Evolutionary conservation across 2,329 filamentous ascomycete species (phyloP), one percentile per base, ranked within the genome.

Genomic region (Diaporthe eres): DNA sequence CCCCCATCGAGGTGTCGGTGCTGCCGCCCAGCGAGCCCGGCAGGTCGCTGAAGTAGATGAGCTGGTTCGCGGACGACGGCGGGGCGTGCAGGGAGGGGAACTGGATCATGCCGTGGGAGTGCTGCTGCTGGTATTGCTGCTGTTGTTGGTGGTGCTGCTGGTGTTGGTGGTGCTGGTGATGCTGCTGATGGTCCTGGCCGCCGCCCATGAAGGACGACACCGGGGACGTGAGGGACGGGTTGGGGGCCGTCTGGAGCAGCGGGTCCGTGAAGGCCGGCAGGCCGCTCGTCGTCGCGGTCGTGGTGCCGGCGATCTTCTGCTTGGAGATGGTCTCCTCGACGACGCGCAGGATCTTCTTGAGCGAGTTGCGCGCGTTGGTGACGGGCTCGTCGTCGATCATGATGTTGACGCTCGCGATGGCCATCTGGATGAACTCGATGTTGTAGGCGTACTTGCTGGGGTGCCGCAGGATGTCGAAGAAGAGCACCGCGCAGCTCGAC

Each of bases 391-490:
- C 76, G 39, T 78, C 57, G 9, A 81, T 61, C 75, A 82, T 81
- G 2, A 74, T 68, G 47, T 78, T 78, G 17, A 82, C 76, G 58
- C 78, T 79, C 3, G 77, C 61, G 31, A 81, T 67, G 4, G 79
- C 81, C 55, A 77, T 79, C 22, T 81, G 76, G 53, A 82, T 81
- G 34, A 79, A 82, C 34, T 82, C 80, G 22, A 81, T 76, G 51
- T 81, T 80, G 67, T 81, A 81, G 0, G 80, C 78, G 34, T 81
- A 79, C 57, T 82, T 82, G 13, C 78, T 76, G 0, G 81, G 80
- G 53, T 81, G 79, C 25, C 79, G 78, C 15, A 82, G 77, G 37
- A 79, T 80, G 74, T 82, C 81, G 58, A 82, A 81, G 8, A 82
- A 61, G 13, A 82, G 77, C 8, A 82, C 81, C 5, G 80, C 80